A percentile compares a stretch with the other conserved stretches of the same genome.
These are phyloP conservation scores for Sporothrix euskadiensis DNA, from an alignment of 2,329 filamentous ascomycete genomes.

Conservation along the genomic window DNA sequence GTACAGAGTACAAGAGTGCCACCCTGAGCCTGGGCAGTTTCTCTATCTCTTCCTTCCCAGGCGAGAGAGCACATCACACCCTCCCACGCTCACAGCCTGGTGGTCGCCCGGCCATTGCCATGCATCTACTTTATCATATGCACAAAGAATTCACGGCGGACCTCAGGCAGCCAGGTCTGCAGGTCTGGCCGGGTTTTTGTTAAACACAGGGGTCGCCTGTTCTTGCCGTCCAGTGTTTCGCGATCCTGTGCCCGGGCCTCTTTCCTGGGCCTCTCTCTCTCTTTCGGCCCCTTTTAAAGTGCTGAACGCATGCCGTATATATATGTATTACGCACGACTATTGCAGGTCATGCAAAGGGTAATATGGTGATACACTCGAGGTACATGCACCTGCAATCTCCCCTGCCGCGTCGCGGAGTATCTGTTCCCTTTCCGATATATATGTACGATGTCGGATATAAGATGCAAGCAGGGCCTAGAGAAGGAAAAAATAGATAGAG, in stretches of 20 bases:
- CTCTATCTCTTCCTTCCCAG: not conserved
- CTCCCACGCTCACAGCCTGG: not conserved
- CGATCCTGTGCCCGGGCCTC: not conserved
- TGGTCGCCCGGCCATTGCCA: not conserved
- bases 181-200: not conserved
- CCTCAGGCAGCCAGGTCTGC: not conserved
- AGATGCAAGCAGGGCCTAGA: not conserved
- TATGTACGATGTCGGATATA: not conserved
- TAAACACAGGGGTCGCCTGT: not conserved
- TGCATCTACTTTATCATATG: not conserved
- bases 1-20: not conserved
- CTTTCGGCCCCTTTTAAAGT: not conserved
- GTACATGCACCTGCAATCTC: not conserved
- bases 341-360: not conserved
- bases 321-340: not conserved
- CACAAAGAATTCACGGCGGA: not conserved
- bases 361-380: not conserved
- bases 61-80: not conserved
- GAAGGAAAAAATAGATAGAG: too few relatives aligned
- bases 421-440: not conserved
- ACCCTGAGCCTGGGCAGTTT: not conserved
- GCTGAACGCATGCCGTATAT: not conserved
- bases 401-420: not conserved
- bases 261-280: not conserved
- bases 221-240: not conserved